Evolutionary conservation across 345 rosid species (phyloP), one percentile per base, ranked within the genome.

Genomic region (Hypericum androsaemum): DNA sequence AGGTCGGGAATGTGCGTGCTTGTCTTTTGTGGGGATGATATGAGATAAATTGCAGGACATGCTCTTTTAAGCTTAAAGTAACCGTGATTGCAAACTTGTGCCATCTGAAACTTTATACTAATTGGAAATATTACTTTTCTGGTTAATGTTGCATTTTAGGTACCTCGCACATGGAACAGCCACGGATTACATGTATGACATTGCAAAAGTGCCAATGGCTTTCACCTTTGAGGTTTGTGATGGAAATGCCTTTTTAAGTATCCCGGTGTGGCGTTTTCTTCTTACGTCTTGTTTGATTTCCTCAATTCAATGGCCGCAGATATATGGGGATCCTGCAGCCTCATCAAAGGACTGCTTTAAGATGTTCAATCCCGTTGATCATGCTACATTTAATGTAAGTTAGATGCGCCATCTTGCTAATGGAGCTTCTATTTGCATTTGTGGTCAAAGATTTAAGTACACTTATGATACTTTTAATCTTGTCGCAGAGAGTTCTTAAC

Each of bases 141-240:
- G 13, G 14, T 38, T 42, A 22, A 40, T 60, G 59, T 57, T 46
- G 12, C 10, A 64, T 60, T 62, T 41, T 69, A 90, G 98, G 83
- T 88, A 92, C 72, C 68, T 92, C 56, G 99, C 99, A 6, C 99
- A 94, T 61, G 97, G 99, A 48, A 88, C 97, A 28, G 95, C 97
- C 50, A 88, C 99, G 9, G 99, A 94, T 72, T 94, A 80, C 77
- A 88, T 94, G 79, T 86, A 80, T 40, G 94, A 88, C 16, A 64
- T 88, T 63, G 79, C 72, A 11, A 81, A 67, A 74, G 88, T 77
- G 56, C 99, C 99, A 16, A 83, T 88, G 97, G 86, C 97, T 57
- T 94, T 88, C 75, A 88, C 97, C 72, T 94, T 94, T 52, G 99
- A 92, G 99, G 99, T 88, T 53, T 67, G 80, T 67, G 47, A 59